phyloP scores from a whole-genome alignment of 2,329 filamentous ascomycete genomes.

The Fusarium sp. region DNA sequence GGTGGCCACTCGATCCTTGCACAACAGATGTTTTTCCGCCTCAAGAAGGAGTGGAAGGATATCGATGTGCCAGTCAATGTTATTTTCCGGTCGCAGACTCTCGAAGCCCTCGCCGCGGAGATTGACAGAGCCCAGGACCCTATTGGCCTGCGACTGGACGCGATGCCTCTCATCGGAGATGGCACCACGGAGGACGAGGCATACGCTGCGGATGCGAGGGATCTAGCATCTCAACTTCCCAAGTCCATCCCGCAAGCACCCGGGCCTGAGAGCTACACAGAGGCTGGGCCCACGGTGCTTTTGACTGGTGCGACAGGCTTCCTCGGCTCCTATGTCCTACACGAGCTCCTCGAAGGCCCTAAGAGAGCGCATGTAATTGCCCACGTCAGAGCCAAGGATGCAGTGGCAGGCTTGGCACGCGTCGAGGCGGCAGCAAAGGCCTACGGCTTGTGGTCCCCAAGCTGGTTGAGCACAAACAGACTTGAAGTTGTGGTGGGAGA shows the following conservation, averaged over 20 bases:
- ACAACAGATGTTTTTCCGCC: slow-evolving; percentile 74
- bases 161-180: slow-evolving; percentile 8
- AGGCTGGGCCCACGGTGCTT: slow-evolving; percentile 61
- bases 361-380: slow-evolving; percentile 68
- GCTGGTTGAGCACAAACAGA: slow-evolving; percentile 66
- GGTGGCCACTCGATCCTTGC: slow-evolving; percentile 65
- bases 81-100: slow-evolving; percentile 36
- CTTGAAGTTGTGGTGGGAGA: slow-evolving; percentile 77
- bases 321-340: slow-evolving; percentile 82
- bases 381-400: slow-evolving; percentile 76
- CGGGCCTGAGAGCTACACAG: slow-evolving; percentile 10
- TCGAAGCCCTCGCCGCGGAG: slow-evolving; percentile 31
- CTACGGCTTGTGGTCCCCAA: slow-evolving; percentile 80
- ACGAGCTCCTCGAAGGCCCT: slow-evolving; percentile 70
- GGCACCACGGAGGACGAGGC: slow-evolving; percentile 48
- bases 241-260: slow-evolving; percentile 23
- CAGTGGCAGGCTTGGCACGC: slow-evolving; percentile 69
- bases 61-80: slow-evolving; percentile 36
- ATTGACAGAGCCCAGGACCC: slow-evolving; percentile 35
- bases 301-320: slow-evolving; percentile 79
- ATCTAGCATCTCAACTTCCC: slow-evolving; percentile 60
- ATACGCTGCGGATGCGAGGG: slow-evolving; percentile 62
- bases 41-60: slow-evolving; percentile 32
- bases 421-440: slow-evolving; percentile 73
- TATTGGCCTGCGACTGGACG: slow-evolving; percentile 25